Conservation (phyloP, 2,329 filamentous ascomycete species). For the Aspergillus sp. region DNA sequence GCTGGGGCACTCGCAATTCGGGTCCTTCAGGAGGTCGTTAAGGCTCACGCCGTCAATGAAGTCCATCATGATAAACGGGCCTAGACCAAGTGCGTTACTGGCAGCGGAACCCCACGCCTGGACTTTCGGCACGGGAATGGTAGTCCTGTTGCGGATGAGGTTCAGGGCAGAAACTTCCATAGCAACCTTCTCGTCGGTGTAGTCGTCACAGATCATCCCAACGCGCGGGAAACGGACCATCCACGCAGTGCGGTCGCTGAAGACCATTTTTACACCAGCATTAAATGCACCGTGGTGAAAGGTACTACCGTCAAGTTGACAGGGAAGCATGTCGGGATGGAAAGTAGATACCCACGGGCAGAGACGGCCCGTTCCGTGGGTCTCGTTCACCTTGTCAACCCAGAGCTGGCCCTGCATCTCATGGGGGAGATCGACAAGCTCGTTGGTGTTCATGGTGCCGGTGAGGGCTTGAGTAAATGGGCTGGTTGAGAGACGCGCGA, state of each 20-base stretch:
- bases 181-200: no score
- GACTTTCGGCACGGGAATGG: no score
- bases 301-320: constrained; percentile 20
- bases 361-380: constrained; percentile 10
- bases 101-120: no score
- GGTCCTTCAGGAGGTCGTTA: no score
- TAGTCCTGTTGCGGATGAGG: no score
- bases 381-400: constrained; percentile 15
- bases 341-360: constrained; percentile 27
- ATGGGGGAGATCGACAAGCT: constrained; percentile 12
- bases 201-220: no score
- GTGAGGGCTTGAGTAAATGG: not conserved
- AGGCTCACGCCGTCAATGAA: no score
- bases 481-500: not conserved
- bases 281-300: constrained; percentile 27
- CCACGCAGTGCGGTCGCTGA: constrained; percentile 16
- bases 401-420: constrained; percentile 12
- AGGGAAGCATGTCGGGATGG: constrained; percentile 23
- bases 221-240: no score
- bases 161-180: no score
- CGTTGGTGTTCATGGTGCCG: constrained; percentile 14
- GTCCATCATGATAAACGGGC: no score
- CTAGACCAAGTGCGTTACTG: no score
- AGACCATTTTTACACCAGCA: constrained; percentile 24
- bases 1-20: no score